Evolutionary conservation across 352 stramenopile species (phyloP).

Genomic region (Globisporangium mamillatum): DNA sequence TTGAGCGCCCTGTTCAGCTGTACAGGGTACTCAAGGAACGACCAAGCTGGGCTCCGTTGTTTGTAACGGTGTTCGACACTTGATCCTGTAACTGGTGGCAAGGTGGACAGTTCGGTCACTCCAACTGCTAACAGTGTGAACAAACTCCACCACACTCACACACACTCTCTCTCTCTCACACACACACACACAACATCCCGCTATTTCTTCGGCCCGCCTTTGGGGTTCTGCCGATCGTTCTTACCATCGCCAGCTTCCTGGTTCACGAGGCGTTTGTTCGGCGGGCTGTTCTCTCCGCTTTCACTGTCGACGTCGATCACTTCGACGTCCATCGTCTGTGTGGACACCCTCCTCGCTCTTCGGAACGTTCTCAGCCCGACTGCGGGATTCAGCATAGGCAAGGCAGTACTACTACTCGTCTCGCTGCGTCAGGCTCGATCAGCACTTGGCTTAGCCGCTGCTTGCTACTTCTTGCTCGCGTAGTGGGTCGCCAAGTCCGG

Average conservation of each 20-base stretch:
- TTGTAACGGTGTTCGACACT: no score
- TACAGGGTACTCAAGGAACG: no score
- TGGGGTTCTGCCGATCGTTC: background rate
- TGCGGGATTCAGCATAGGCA: background rate
- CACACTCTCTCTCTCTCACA: no score
- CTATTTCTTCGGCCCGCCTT: background rate
- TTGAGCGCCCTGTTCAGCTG: no score
- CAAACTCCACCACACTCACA: no score
- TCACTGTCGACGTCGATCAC: constrained; percentile 1
- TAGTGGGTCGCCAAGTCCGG: constrained; percentile 48
- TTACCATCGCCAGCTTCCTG: background rate
- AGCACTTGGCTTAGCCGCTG: background rate
- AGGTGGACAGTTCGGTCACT: no score
- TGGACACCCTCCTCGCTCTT: background rate
- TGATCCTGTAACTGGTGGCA: no score
- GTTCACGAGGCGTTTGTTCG: background rate
- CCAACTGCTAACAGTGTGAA: no score
- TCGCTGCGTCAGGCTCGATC: background rate
- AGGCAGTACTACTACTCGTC: background rate
- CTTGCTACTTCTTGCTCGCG: constrained; percentile 24
- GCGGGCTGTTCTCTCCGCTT: background rate
- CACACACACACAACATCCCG: no score
- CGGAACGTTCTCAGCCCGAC: background rate
- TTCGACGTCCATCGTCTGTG: background rate
- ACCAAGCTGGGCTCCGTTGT: no score